These are phyloP conservation scores for Sonneratia alba DNA, from an alignment of 345 rosid genomes.

Conservation along the genomic window DNA sequence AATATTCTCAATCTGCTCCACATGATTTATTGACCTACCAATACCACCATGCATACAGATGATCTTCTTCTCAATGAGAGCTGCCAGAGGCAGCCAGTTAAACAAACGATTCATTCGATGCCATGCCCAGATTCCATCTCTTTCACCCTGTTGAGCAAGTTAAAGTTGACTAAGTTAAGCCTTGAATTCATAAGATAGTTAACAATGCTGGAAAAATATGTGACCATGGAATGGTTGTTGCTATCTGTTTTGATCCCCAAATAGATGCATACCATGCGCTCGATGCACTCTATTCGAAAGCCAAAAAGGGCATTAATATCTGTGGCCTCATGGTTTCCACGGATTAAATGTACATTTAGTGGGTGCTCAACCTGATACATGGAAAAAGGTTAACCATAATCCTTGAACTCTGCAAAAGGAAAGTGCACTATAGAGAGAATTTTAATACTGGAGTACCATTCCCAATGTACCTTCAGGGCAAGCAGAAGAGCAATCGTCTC, in stretches of 20 bases:
- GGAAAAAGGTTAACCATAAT: conserved; percentile 6
- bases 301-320: conserved; percentile 99
- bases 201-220: background rate
- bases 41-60: conserved; percentile 99
- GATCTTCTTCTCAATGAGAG: conserved; percentile 90
- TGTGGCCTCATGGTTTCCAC: conserved; percentile 99
- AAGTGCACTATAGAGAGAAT: conserved; percentile 9
- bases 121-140: conserved; percentile 99
- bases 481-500: conserved; percentile 90
- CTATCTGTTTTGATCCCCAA: background rate
- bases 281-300: conserved; percentile 92
- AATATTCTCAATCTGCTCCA: conserved; percentile 92
- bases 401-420: conserved; percentile 4
- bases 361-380: conserved; percentile 76
- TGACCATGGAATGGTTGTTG: no score
- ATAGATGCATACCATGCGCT: conserved; percentile 68
- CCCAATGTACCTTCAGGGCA: conserved; percentile 70
- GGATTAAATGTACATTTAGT: conserved; percentile 76
- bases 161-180: conserved; percentile 8
- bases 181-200: background rate
- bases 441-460: background rate
- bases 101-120: conserved; percentile 89
- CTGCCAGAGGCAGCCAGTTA: conserved; percentile 96
- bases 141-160: conserved; percentile 64
- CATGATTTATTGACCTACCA: conserved; percentile 94